Evolutionary conservation across 495 filamentous ascomycete species (phyloP).

Genomic region (Massariosphaeria phaeospora): DNA sequence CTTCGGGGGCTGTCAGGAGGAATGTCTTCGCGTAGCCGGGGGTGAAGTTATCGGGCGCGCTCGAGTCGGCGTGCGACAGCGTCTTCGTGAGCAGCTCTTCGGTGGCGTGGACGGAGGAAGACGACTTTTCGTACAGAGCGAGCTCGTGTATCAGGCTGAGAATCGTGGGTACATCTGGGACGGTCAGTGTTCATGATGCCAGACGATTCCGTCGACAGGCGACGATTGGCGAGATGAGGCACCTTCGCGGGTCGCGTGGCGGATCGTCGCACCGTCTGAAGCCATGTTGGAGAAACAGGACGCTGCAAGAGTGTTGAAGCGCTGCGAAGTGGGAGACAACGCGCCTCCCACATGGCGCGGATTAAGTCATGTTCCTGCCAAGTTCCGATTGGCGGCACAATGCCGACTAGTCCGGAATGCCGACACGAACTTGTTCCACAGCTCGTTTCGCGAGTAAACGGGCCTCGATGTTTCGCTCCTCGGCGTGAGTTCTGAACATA

Average conservation of each 20-base stretch:
- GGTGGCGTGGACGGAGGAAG: constrained; percentile 73
- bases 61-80: constrained; percentile 62
- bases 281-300: constrained; percentile 10
- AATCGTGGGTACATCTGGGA: constrained; percentile 74
- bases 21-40: constrained; percentile 45
- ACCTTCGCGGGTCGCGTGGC: constrained; percentile 35
- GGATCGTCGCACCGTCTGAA: constrained; percentile 27
- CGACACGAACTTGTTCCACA: no score
- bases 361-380: no score
- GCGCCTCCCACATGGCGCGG: no score
- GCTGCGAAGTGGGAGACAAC: no score
- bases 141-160: constrained; percentile 81
- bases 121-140: constrained; percentile 77
- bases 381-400: constrained; percentile 20
- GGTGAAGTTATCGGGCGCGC: constrained; percentile 5
- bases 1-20: constrained; percentile 36
- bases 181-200: constrained; percentile 6
- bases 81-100: constrained; percentile 64
- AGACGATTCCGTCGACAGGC: not conserved
- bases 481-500: no score
- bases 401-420: no score
- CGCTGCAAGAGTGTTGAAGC: no score
- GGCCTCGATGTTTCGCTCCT: no score
- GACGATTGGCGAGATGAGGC: not conserved
- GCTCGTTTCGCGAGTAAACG: no score